A percentile compares a stretch with the other conserved stretches of the same genome.
These are phyloP conservation scores for Sugiyamaella chiloensis DNA, from an alignment of 805 yeast species.

Conservation along the genomic window DNA sequence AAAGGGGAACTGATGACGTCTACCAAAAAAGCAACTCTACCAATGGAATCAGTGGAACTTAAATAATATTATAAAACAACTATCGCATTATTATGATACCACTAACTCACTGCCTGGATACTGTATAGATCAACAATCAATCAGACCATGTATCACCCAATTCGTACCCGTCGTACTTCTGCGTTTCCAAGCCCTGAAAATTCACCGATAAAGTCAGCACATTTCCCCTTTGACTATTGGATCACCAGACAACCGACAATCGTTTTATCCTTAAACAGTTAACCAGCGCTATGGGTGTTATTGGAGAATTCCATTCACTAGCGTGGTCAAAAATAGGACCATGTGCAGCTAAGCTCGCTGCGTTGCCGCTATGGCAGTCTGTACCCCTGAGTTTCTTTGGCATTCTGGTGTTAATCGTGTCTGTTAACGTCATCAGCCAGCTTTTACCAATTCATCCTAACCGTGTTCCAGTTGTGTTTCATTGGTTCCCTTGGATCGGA, in stretches of 20 bases:
- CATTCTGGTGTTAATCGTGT: conserved; percentile 21
- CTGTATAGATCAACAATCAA: too few species aligned
- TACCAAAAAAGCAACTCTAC: too few species aligned
- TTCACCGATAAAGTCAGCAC: conserved; percentile 2
- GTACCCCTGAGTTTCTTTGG: conserved; percentile 26
- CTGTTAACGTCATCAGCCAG: conserved; percentile 35
- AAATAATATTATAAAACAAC: too few species aligned
- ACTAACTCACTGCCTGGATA: too few species aligned
- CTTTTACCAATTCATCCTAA: conserved; percentile 44
- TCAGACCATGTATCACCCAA: conserved; percentile 2
- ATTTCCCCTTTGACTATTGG: conserved; percentile 5
- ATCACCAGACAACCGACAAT: too few species aligned
- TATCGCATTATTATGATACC: too few species aligned
- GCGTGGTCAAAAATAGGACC: conserved; percentile 10
- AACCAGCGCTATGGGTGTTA: conserved; percentile 15
- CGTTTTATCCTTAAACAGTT: neutral
- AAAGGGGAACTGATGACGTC: too few species aligned
- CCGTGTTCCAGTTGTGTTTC: conserved; percentile 84
- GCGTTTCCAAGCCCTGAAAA: conserved; percentile 4
- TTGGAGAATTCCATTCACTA: conserved; percentile 11
- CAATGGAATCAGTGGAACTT: too few species aligned
- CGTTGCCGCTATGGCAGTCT: conserved; percentile 23
- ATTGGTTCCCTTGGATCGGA: conserved; percentile 96
- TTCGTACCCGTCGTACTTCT: neutral
- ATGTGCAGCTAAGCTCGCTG: neutral